Evolutionary conservation across 2,329 filamentous ascomycete species (phyloP).

Genomic region (Phaeophleospora eucalypticola): DNA sequence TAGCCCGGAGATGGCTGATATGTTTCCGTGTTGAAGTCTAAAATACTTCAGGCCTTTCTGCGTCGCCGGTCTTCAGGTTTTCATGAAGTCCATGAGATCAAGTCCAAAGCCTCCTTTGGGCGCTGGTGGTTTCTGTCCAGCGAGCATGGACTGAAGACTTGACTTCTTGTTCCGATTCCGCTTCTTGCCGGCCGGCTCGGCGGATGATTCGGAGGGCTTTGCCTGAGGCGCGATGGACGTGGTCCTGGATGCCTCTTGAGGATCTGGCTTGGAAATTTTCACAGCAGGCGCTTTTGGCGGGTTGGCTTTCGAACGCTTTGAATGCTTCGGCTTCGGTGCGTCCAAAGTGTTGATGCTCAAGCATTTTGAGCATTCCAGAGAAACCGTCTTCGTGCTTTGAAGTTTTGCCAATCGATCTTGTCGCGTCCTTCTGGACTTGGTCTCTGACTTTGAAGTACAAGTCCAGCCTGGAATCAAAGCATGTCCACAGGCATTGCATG

Average conservation of each 20-base stretch:
- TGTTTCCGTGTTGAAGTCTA: not conserved
- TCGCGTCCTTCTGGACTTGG: conserved; percentile 2
- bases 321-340: not conserved
- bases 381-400: conserved; percentile 1
- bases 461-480: conserved; percentile 52
- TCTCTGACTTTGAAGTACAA: conserved; percentile 5
- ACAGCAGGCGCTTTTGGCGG: no score
- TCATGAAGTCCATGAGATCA: conserved; percentile 41
- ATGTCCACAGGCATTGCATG: conserved; percentile 59
- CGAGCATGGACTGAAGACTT: conserved; percentile 62
- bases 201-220: no score
- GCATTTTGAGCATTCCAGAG: conserved; percentile 11
- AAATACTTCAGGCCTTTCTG: not conserved
- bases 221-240: conserved; percentile 35
- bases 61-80: no score
- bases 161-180: conserved; percentile 57
- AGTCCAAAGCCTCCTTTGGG: conserved; percentile 29
- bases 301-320: not conserved
- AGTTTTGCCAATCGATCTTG: conserved; percentile 5
- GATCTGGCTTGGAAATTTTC: not conserved
- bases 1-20: no score
- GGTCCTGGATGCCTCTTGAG: not conserved
- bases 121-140: conserved; percentile 37
- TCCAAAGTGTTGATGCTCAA: conserved; percentile 2
- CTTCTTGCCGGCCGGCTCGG: conserved; percentile 54